These are phyloP conservation scores for Osmanthus fragrans DNA, from an alignment of 257 asterid genomes.

Conservation along the genomic window DNA sequence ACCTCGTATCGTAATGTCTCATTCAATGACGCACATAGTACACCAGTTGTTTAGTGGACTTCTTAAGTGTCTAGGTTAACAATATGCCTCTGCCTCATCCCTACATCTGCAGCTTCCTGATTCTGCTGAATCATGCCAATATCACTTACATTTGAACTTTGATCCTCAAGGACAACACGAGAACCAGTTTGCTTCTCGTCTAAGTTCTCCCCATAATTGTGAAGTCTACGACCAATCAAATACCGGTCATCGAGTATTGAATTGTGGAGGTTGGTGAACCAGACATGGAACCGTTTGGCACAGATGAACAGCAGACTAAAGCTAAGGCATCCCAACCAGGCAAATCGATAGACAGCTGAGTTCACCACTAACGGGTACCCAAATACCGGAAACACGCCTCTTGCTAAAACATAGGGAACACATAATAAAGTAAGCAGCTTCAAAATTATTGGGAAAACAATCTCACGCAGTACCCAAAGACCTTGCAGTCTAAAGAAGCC, in stretches of 20 bases:
- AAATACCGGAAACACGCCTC: conserved; percentile 81
- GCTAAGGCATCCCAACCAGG: conserved; percentile 93
- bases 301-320: conserved; percentile 70
- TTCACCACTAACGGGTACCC: conserved; percentile 91
- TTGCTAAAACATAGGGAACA: conserved; percentile 83
- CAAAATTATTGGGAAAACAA: conserved; percentile 81
- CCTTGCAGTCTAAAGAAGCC: conserved; percentile 98
- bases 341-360: conserved; percentile 89
- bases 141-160: conserved; percentile 10
- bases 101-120: conserved; percentile 38
- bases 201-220: conserved; percentile 67
- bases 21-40: not conserved
- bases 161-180: conserved; percentile 5
- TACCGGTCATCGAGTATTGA: conserved; percentile 94
- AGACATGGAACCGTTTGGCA: conserved; percentile 81
- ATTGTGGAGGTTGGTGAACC: conserved; percentile 95
- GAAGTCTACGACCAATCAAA: conserved; percentile 90
- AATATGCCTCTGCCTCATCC: conserved; percentile 64
- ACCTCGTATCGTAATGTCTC: not conserved
- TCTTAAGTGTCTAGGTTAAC: conserved; percentile 43
- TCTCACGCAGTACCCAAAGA: conserved; percentile 85
- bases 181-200: conserved; percentile 38
- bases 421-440: conserved; percentile 90
- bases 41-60: not conserved
- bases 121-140: conserved; percentile 22